Base-by-base conservation (phyloP, 148 eudicot genomes). In the Vaccinium myrtillus region DNA sequence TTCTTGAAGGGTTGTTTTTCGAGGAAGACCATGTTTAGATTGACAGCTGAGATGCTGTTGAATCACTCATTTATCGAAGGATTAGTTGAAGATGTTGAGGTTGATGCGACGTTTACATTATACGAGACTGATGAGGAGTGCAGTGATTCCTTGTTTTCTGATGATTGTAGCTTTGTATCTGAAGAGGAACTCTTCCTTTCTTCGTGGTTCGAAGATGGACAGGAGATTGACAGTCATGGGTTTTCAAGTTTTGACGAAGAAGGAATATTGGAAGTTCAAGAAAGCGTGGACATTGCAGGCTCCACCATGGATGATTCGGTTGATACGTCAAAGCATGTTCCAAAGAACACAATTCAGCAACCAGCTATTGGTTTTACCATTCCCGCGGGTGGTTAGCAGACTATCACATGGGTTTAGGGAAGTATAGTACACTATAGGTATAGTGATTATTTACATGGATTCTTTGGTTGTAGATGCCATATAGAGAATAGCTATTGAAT, bases 1-100 rank as follows among this genome's bases (percentile, higher is more conserved):
- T 91, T 91, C 75, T n/a, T 91, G 75, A 89, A 84, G 56, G 89
- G 87, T 77, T 91, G 93, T 86, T 86, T 91, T 46, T 79, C 83
- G 15, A 86, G 90, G 84, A 87, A 86, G 51, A 48, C 91, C 1
- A 78, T 27, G 83, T 84, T 19, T 80, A 76, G 93, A 53, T 83
- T 78, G 88, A 89, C 91, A 5, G 89, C 90, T 58, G 88, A 89
- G 54, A 89, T 86, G 93, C 80, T 91, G 3, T 85, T 91, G 82
- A 53, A 82, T 81, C 93, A 91, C 50, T 88, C 89, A 0, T 91
- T 91, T 81, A 39, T 90, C 16, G 86, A 84, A 59, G 74, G 39
- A 2, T 27, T 69, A 30, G 43, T 27, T 30, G 74, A 69, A 3
- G 74, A 69, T 13, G 18, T 69, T 13, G 74, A 27, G 8, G 25